Evolutionary conservation across 345 rosid genomes (phyloP).

Genomic region (Eutrema heterophyllum): DNA sequence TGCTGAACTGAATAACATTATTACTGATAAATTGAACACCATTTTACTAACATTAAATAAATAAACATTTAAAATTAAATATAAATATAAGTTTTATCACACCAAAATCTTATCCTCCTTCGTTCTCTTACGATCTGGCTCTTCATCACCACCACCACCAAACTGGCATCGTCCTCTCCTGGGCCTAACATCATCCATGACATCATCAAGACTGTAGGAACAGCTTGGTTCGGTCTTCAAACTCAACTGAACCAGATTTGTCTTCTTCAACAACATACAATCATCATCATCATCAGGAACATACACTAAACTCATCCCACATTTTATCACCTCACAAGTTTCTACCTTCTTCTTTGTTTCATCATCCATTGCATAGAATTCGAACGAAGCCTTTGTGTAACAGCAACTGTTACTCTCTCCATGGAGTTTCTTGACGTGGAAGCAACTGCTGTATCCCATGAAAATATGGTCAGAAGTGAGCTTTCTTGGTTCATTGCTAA

Average conservation of each 20-base stretch:
- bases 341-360: conserved; percentile 13
- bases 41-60: neutral
- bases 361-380: conserved; percentile 26
- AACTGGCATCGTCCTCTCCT: conserved; percentile 16
- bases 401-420: conserved; percentile 18
- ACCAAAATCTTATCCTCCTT: neutral
- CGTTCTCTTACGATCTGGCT: neutral
- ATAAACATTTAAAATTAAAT: neutral
- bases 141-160: neutral
- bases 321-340: conserved; percentile 21
- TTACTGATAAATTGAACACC: too few relatives aligned
- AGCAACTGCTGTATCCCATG: conserved; percentile 27
- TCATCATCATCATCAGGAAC: conserved; percentile 20
- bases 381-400: conserved; percentile 27
- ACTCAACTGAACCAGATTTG: conserved; percentile 3
- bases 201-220: neutral
- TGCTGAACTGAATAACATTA: neutral
- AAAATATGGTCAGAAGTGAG: conserved; percentile 25
- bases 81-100: neutral
- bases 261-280: conserved; percentile 19
- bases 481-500: conserved; percentile 18
- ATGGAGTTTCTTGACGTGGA: conserved; percentile 11
- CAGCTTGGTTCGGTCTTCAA: neutral
- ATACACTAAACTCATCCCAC: conserved; percentile 32
- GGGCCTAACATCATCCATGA: conserved; percentile 10